phyloP scores from a whole-genome alignment of 2,329 filamentous ascomycete genomes.

The Aphanocladium album region DNA sequence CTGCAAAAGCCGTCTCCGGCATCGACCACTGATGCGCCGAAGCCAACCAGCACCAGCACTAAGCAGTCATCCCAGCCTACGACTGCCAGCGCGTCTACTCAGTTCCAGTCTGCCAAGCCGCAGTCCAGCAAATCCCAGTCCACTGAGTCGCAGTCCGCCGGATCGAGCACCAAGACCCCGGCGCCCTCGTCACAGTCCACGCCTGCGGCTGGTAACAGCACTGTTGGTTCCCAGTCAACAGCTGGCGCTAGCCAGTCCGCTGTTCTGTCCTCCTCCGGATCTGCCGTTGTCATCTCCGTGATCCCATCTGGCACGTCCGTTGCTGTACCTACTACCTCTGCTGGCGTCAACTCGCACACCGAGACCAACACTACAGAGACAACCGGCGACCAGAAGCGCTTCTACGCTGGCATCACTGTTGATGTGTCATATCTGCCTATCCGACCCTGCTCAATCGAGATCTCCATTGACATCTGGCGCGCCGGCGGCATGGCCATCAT shows the following conservation, averaged over 20 bases:
- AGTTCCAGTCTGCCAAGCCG: background rate
- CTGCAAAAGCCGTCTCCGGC: background rate
- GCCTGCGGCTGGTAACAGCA: background rate
- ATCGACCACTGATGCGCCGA: background rate
- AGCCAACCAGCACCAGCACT: background rate
- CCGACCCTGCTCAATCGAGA: slow-evolving; percentile 2
- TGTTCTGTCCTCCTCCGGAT: background rate
- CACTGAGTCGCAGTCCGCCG: background rate
- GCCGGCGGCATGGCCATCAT: slow-evolving; percentile 2
- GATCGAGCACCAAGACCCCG: background rate
- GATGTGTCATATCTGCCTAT: slow-evolving; percentile 3
- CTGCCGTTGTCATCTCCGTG: background rate
- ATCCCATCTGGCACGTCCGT: background rate
- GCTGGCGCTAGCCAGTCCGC: background rate
- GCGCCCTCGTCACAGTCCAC: background rate
- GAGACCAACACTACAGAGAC: background rate
- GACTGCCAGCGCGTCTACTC: background rate
- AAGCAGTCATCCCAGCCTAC: background rate
- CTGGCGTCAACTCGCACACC: background rate
- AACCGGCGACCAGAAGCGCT: background rate
- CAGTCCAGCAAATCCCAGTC: background rate
- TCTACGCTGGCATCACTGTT: background rate
- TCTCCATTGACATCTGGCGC: background rate
- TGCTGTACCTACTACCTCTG: background rate
- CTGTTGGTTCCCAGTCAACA: background rate